Evolutionary conservation across 345 rosid species (phyloP), one percentile per base, ranked within the genome.

Genomic region (Lepidium aucheri): DNA sequence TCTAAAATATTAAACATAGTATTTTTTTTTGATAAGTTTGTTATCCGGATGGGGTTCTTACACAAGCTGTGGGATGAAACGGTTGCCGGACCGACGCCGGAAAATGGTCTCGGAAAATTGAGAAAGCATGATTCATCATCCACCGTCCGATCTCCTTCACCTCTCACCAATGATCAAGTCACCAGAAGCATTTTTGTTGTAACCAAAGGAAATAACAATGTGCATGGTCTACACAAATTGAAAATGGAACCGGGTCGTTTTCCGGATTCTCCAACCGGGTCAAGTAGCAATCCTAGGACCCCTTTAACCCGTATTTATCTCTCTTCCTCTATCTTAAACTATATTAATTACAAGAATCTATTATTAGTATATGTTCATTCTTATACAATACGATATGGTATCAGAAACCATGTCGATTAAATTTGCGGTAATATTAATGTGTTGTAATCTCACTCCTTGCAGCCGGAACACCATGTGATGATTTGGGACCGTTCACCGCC

Each of bases 61-160:
- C 85, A 87, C 74, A 83, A 89, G 82, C 79, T 93, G 52, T 93
- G 98, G 98, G 97, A 93, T 79, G 97, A 93, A 79, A 93, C 98
- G 67, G 85, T 93, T 47, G 98, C 98, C 67, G 97, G 98, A 10
- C 98, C 98, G 4, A 32, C 83, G 43, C 98, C 97, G 16, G 97
- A 86, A 8, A 54, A 78, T 13, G 98, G 96, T 61, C 84, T 90
- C 32, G 84, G 88, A 9, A 83, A 82, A 76, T 80, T 90, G 42
- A 80, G 94, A 47, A 86, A 85, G 73, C 82, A 79, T 13, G 59
- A 77, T 57, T 87, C 96, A 3, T 76, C 80, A 67, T 43, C 84
- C 49, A 74, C 67, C 54, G 72, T 54, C 68, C 67, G 75, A 53
- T 64, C 76, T 40, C 24, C 77, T 14, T 67, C 81, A 4, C 63